phyloP scores from a whole-genome alignment of 352 stramenopile genomes.

The Detonula confervacea region DNA sequence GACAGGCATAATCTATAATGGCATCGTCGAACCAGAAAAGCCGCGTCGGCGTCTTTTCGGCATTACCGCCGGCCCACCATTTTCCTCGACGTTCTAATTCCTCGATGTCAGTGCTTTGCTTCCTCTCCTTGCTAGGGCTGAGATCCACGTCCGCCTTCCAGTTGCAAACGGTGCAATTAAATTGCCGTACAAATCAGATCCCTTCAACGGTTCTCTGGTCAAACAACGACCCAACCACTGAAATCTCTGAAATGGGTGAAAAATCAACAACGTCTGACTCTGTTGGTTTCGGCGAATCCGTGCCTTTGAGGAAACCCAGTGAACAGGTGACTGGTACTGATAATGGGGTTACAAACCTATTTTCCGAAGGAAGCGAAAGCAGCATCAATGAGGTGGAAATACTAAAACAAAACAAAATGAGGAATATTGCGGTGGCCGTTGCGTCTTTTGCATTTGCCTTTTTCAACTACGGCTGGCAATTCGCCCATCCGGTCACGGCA shows the following conservation, averaged over 20 bases:
- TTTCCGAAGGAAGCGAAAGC: neutral
- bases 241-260: neutral
- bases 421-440: slow-evolving; percentile 67
- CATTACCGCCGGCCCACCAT: too few species aligned
- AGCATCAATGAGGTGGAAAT: slow-evolving; percentile 4
- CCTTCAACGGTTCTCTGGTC: neutral
- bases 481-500: slow-evolving; percentile 68
- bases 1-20: neutral
- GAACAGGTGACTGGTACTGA: neutral
- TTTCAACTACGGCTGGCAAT: slow-evolving; percentile 71
- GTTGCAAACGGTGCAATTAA: neutral
- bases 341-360: neutral
- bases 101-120: neutral
- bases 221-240: neutral
- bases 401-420: slow-evolving; percentile 25
- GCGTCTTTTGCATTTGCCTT: slow-evolving; percentile 65
- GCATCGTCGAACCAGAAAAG: neutral
- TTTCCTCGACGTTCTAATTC: neutral
- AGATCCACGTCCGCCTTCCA: neutral
- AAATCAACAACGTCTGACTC: too few species aligned
- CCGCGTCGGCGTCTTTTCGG: neutral
- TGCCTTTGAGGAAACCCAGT: neutral
- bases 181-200: neutral
- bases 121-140: neutral
- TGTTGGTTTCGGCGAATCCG: slow-evolving; percentile 6